Percentiles rank a stretch among this genome's conserved stretches.
phyloP scores from a whole-genome alignment of 768 basidiomycete species.

The Russula virescens region DNA sequence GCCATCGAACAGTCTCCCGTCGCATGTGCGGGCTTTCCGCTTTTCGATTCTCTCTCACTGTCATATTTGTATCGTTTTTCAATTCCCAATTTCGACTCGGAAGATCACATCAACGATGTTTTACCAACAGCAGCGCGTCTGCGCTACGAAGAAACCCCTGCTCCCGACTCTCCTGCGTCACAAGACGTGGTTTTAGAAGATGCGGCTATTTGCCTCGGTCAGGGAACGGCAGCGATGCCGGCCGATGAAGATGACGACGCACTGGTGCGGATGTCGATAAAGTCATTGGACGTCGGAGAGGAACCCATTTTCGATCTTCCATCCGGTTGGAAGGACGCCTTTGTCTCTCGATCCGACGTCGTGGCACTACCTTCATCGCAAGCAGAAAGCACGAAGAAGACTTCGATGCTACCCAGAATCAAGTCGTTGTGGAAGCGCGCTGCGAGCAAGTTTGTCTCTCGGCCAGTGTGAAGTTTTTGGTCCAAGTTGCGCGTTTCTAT shows the following conservation, averaged over 20 bases:
- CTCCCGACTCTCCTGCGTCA: not conserved
- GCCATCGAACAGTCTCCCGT: not conserved
- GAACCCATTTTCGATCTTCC: conserved; percentile 14
- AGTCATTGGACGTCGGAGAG: conserved; percentile 17
- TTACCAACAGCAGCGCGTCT: not conserved
- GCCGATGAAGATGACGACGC: conserved; percentile 13
- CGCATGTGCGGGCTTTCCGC: not conserved
- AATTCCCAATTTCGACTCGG: not conserved
- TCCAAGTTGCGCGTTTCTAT: too few species aligned
- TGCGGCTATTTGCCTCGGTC: conserved; percentile 2
- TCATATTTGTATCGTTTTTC: not conserved
- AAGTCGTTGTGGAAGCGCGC: conserved; percentile 21
- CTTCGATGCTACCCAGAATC: conserved; percentile 8
- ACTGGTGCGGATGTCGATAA: conserved; percentile 11
- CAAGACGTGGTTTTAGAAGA: not conserved
- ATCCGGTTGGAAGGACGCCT: conserved; percentile 10
- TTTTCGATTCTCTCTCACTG: not conserved
- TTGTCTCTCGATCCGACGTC: not conserved
- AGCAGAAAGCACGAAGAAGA: not conserved
- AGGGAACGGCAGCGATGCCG: not conserved
- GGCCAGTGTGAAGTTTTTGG: conserved; percentile 1
- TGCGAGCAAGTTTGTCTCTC: conserved; percentile 5
- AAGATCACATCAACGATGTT: not conserved
- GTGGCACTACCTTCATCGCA: not conserved
- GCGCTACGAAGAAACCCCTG: not conserved